Evolutionary conservation across 2,329 filamentous ascomycete species (phyloP).

Genomic region (Dichotomopilus funicola): DNA sequence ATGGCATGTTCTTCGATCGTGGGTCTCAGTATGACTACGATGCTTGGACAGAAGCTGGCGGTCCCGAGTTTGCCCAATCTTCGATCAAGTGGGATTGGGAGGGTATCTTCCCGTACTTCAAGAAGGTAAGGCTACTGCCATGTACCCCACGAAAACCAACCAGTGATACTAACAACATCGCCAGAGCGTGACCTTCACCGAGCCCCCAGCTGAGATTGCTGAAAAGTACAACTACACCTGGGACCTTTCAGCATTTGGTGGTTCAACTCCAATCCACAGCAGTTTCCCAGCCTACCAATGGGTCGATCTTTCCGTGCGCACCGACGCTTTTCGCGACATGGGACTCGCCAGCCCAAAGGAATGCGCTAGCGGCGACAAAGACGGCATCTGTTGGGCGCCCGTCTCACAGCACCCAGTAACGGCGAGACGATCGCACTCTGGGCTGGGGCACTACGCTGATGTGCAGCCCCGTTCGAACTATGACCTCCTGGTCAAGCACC

Average conservation of each 20-base stretch:
- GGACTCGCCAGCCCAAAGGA: slow-evolving; percentile 22
- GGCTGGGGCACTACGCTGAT: slow-evolving; percentile 27
- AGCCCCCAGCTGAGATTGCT: slow-evolving; percentile 19
- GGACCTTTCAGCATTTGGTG: slow-evolving; percentile 25
- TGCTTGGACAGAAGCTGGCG: slow-evolving; percentile 28
- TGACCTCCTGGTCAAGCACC: slow-evolving; percentile 26
- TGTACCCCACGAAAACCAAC: neutral
- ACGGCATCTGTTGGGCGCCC: slow-evolving; percentile 29
- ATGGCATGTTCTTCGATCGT: slow-evolving; percentile 35
- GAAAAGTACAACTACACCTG: slow-evolving; percentile 21
- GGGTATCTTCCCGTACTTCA: slow-evolving; percentile 31
- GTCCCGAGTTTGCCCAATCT: neutral
- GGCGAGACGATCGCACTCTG: slow-evolving; percentile 26
- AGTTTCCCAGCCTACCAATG: slow-evolving; percentile 30
- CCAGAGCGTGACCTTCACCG: slow-evolving; percentile 29
- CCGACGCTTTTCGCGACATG: slow-evolving; percentile 21
- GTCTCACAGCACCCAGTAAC: slow-evolving; percentile 27
- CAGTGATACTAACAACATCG: neutral
- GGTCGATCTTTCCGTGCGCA: slow-evolving; percentile 23
- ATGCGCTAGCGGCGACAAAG: slow-evolving; percentile 28
- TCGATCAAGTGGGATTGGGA: slow-evolving; percentile 32
- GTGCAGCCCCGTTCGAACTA: slow-evolving; percentile 21
- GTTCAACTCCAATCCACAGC: slow-evolving; percentile 28
- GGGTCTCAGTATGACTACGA: slow-evolving; percentile 32
- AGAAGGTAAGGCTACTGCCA: slow-evolving; percentile 25